Evolutionary conservation across 2,329 filamentous ascomycete species (phyloP), one percentile per base, ranked within the genome.

Genomic region (Fusarium sp.): DNA sequence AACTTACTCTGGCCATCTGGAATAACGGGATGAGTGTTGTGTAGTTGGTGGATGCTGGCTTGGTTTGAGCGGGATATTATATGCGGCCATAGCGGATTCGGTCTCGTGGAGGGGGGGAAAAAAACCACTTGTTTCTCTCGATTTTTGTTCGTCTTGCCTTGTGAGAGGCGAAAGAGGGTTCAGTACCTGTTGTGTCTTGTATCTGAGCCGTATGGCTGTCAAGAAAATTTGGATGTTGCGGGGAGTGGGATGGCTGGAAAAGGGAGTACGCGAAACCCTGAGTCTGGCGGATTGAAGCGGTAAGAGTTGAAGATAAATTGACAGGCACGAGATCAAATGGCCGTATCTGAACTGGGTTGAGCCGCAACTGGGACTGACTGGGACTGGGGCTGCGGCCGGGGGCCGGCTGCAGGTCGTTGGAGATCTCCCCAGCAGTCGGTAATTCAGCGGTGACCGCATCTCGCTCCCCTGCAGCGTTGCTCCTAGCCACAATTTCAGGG

Each of bases 401-500:
- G 62, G 44, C 47, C 37, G 23, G 49, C 54, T 58, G 66, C 63
- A 63, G 59, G 56, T 48, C 39, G 35, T 59, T 57, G 57, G 46
- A 54, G 52, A 62, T 63, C 33, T 71, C 42, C 48, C 57, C 38
- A 44, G 33, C 18, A 23, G 43, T 46, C 53, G 62, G 52, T 44
- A 58, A 39, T 39, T 48, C 37, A 61, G 37, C 37, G 41, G 62
- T 66, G 66, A 61, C 61, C n/a, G 55, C 31, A 55, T 61, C 33
- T 33, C 28, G 41, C 50, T 67, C 53, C 49, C 37, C 57, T 61
- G 63, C 44, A 44, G 43, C 28, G 23, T 49, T 20, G 50, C 35
- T 52, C 43, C 42, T 66, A 43, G 46, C 46, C 38, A 41, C 38
- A 31, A 57, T 44, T 59, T 29, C 58, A 70, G 63, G 69, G 72